Conservation (phyloP, 371 early-diverging fungal genomes). For the Zancudomyces culisetae region DNA sequence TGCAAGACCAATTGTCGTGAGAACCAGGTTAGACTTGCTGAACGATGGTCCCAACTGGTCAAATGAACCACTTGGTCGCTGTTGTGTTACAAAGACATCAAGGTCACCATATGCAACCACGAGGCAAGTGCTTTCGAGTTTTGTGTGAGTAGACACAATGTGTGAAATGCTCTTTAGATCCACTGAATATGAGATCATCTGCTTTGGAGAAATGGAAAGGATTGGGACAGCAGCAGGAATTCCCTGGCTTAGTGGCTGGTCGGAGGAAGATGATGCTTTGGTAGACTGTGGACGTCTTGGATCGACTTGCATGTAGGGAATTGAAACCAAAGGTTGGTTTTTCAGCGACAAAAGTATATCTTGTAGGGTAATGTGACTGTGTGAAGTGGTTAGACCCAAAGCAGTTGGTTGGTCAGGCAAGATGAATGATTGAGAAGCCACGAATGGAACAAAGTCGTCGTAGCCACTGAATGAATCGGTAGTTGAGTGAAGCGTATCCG, state of each 20-base stretch:
- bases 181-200: conserved; percentile 46
- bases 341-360: conserved; percentile 65
- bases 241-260: conserved; percentile 57
- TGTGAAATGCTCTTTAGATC: conserved; percentile 37
- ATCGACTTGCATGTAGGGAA: conserved; percentile 65
- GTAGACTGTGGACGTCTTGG: conserved; percentile 59
- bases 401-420: conserved; percentile 48
- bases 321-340: conserved; percentile 44
- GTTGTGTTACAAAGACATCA: conserved; percentile 67
- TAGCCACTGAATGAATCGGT: conserved; percentile 57
- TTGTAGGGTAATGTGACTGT: conserved; percentile 64
- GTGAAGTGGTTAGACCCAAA: conserved; percentile 67
- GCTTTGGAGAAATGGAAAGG: conserved; percentile 45
- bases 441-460: conserved; percentile 41
- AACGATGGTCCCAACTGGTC: conserved; percentile 83
- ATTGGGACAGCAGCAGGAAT: conserved; percentile 56
- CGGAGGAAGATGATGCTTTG: conserved; percentile 6
- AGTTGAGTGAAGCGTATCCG: conserved; percentile 49
- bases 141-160: conserved; percentile 52
- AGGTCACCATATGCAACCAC: conserved; percentile 72
- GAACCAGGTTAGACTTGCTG: conserved; percentile 56
- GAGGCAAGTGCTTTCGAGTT: conserved; percentile 82
- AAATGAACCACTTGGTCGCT: conserved; percentile 72
- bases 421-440: conserved; percentile 50
- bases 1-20: conserved; percentile 56